A percentile compares a stretch with the other conserved stretches of the same genome.
Evolutionary conservation across 2,329 filamentous ascomycete species (phyloP).

Genomic region (Amauroascus verrucosus): DNA sequence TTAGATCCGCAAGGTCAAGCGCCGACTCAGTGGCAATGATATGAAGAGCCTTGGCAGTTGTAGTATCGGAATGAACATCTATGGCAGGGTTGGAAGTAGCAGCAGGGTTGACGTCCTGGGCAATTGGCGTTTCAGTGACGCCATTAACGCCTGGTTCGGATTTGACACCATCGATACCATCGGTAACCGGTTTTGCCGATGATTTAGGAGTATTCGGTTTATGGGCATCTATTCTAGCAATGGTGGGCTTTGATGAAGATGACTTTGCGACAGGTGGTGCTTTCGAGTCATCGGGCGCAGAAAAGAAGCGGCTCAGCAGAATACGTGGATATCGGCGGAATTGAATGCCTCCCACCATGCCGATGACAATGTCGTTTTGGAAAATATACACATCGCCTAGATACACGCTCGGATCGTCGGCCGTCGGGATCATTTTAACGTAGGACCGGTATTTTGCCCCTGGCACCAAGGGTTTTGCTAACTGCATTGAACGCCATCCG

Average conservation of each 20-base stretch:
- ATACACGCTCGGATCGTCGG: constrained; percentile 25
- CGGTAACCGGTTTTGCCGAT: background rate
- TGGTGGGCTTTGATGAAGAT: background rate
- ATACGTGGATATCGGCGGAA: constrained; percentile 27
- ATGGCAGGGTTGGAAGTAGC: background rate
- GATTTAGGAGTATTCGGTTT: background rate
- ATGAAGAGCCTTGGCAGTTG: background rate
- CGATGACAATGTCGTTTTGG: constrained; percentile 24
- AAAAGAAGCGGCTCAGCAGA: constrained; percentile 34
- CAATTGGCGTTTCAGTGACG: background rate
- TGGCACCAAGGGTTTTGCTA: constrained; percentile 15
- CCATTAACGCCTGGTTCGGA: background rate
- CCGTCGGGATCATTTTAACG: constrained; percentile 25
- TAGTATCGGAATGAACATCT: background rate
- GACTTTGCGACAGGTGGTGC: background rate
- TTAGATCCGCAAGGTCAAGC: constrained; percentile 10
- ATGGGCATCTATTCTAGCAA: background rate
- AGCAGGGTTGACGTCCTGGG: background rate
- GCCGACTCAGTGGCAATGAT: constrained; percentile 14
- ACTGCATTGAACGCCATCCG: constrained; percentile 27
- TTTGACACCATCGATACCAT: background rate
- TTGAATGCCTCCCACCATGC: constrained; percentile 23
- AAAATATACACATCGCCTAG: constrained; percentile 24
- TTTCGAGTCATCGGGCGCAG: background rate
- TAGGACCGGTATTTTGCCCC: constrained; percentile 25